Evolutionary conservation across 345 rosid genomes (phyloP), one percentile per base, ranked within the genome.

Genomic region (Erysimum cheiranthoides): DNA sequence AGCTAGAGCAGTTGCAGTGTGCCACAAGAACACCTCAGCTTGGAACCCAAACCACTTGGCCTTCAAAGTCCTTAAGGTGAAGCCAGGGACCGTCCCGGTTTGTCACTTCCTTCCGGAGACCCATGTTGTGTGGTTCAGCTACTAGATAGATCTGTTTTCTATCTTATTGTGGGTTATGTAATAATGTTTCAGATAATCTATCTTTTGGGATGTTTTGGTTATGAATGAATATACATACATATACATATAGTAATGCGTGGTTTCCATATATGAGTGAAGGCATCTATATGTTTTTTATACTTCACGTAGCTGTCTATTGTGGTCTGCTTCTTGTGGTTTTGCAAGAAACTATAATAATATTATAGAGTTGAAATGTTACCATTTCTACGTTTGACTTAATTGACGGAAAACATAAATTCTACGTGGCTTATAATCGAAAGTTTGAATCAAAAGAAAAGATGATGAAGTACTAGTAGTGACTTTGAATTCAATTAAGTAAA

Each of bases 1-100:
- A 27, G 89, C 71, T 49, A 82, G 87, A 66, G 98, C 93, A 8
- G 88, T 84, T 12, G 93, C 93, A 12, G 86, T 89, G 35, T 92
- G 98, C 84, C 97, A 94, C 82, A 86, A 86, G 31, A 83, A 94
- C 73, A 89, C 97, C 10, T 87, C 94, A 27, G 87, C 85, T 25
- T 92, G 97, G 92, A 89, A 91, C 86, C 90, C 93, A 2, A 85
- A 84, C 81, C 97, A 91, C 73, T 76, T 91, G 81, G 92, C 97
- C 42, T 91, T 91, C 53, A 88, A 86, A 80, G 84, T 89, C 16
- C 92, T 91, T 38, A 85, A 89, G 27, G 89, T 91, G 51, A 75
- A 86, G 88, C 97, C 92, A 21, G 97, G 93, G 70, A 84, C 79
- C 4, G 70, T 85, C 71, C 90, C 97, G 3, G 59, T 89, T 70